Evolutionary conservation across 2,329 filamentous ascomycete genomes (phyloP).

Genomic region (Penicillium sp.): DNA sequence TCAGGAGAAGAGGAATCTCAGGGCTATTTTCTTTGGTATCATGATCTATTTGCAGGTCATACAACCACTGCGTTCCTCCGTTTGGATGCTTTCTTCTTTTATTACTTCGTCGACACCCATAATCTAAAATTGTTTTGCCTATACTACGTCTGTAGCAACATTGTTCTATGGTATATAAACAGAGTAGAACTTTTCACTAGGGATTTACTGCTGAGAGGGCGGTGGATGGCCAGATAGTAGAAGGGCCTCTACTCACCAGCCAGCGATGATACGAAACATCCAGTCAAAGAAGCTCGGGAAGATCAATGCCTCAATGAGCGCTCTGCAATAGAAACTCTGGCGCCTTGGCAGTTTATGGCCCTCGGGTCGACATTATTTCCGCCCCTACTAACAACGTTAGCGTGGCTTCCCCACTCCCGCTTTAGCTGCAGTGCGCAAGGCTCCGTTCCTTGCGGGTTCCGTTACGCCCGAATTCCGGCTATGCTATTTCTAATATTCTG

Average conservation of each 20-base stretch:
- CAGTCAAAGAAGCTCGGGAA: neutral
- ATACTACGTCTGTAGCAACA: neutral
- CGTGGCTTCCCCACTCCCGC: slow-evolving; percentile 2
- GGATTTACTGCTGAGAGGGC: neutral
- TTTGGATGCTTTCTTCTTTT: neutral
- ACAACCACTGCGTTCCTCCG: neutral
- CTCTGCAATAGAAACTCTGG: neutral
- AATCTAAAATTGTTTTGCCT: neutral
- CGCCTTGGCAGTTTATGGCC: neutral
- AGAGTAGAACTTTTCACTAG: neutral
- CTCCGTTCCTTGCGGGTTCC: neutral
- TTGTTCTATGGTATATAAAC: neutral
- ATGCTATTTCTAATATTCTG: neutral
- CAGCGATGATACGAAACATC: neutral
- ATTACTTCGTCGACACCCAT: neutral
- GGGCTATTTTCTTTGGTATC: neutral
- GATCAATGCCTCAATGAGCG: neutral
- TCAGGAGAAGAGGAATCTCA: neutral
- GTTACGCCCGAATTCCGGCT: neutral
- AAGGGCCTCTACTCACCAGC: neutral
- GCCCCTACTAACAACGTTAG: neutral
- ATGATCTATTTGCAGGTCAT: neutral
- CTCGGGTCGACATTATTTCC: neutral
- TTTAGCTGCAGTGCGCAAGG: neutral
- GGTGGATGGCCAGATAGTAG: neutral